These are phyloP conservation scores for Garcia nutans DNA, from an alignment of 345 rosid species.

Conservation along the genomic window DNA sequence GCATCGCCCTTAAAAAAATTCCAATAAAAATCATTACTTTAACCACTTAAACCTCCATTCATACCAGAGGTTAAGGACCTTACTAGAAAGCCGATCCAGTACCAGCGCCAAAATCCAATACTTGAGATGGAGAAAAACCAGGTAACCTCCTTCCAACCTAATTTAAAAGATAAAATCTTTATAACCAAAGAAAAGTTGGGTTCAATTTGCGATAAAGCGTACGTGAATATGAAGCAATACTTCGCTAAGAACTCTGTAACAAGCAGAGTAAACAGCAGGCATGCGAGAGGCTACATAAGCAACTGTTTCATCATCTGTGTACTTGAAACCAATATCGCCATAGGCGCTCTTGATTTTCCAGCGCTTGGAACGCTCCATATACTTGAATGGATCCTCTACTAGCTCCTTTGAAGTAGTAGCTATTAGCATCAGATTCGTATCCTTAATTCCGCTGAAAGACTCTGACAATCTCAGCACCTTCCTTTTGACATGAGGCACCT, in stretches of 20 bases:
- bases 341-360: conserved; percentile 87
- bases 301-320: conserved; percentile 73
- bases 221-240: conserved; percentile 21
- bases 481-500: conserved; percentile 76
- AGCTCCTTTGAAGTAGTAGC: conserved; percentile 61
- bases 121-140: conserved; percentile 60
- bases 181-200: neutral
- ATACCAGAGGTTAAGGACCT: too few relatives aligned
- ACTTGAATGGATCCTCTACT: conserved; percentile 78
- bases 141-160: conserved; percentile 79
- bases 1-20: conserved; percentile 58
- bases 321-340: conserved; percentile 78
- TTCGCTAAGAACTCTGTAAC: conserved; percentile 77
- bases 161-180: neutral
- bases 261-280: conserved; percentile 94
- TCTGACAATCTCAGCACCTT: conserved; percentile 70
- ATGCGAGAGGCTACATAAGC: conserved; percentile 95
- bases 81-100: conserved; percentile 97
- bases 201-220: neutral
- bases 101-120: conserved; percentile 92
- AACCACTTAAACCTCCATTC: too few relatives aligned
- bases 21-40: neutral
- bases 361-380: conserved; percentile 61
- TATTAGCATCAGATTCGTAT: conserved; percentile 50
- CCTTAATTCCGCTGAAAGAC: conserved; percentile 68